Conservation (phyloP, 106 monocot species). For the Hemerocallis citrina region DNA sequence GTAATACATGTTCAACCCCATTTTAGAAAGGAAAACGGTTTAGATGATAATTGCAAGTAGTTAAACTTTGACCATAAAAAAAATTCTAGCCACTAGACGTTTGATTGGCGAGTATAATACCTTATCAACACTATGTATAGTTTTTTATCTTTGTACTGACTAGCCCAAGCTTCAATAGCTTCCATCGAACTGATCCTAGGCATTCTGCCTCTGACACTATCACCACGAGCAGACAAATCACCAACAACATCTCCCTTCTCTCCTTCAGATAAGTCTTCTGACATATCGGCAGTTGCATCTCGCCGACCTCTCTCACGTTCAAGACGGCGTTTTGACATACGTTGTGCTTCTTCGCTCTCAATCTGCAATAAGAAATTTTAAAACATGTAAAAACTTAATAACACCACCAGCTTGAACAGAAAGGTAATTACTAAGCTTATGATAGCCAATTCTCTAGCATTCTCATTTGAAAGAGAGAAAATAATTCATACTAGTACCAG, state of each 20-base stretch:
- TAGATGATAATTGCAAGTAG: background rate
- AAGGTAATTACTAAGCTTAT: background rate
- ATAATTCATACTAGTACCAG: background rate
- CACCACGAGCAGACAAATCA: conserved; percentile 63
- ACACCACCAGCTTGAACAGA: background rate
- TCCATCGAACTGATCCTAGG: conserved; percentile 77
- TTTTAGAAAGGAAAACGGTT: background rate
- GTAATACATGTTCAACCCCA: too few relatives aligned
- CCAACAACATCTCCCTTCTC: conserved; percentile 63
- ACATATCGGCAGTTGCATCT: conserved; percentile 97
- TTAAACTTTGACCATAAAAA: background rate
- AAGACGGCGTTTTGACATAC: conserved; percentile 55
- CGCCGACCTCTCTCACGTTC: conserved; percentile 80
- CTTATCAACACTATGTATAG: conserved; percentile 92
- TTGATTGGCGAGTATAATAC: conserved; percentile 25
- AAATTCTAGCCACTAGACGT: conserved; percentile 2
- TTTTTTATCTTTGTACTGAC: conserved; percentile 81
- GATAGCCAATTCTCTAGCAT: background rate
- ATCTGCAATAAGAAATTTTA: conserved; percentile 38
- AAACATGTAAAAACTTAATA: background rate
- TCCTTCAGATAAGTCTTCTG: conserved; percentile 93
- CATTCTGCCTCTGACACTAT: conserved; percentile 57
- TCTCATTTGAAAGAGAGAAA: background rate
- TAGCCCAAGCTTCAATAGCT: conserved; percentile 84
- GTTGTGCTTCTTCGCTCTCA: conserved; percentile 86